Evolutionary conservation across 2,329 filamentous ascomycete species (phyloP), one percentile per base, ranked within the genome.

Genomic region (Talaromyces piceae): DNA sequence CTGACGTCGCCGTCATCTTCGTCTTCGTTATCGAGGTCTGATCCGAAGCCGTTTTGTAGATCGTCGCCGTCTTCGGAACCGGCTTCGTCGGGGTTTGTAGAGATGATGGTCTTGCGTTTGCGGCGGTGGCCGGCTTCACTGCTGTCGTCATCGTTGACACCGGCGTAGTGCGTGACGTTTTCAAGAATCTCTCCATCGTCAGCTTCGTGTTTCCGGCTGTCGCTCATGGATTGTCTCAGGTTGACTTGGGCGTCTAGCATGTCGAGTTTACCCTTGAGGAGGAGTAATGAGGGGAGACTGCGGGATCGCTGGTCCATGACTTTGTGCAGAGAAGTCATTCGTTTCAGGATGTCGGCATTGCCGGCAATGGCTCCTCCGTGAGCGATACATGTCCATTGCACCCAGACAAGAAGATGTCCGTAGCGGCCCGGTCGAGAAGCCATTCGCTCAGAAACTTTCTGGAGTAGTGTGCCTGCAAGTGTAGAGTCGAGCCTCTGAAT

Each of bases 211-310:
- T 62, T 61, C 4, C 67, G 65, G 45, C 49, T 51, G 28, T 72
- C 77, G 61, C 86, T 82, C 69, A 90, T 82, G 55, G 79, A 81
- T 61, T 82, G 82, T 46, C 93, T 79, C 60, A 95, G 73, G 61
- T 88, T 82, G 68, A 97, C 84, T 71, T 98, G 93, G 5, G 88
- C 85, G 62, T 93, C 87, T 45, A 97, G 78, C 81, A 98, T 88
- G 65, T 97, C 91, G 27, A 98, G 78, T 70, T 96, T 95, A 22
- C 93, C 93, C 74, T 96, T 96, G 54, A 98, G 78, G 18, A 91
- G 81, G 30, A 98, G 76, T 43, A 98, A 75, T 57, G 87, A 88
- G 55, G 87, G 83, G 22, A 97, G 77, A 13, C 88, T 90, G 57
- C 84, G 84, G 28, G 90, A 86, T 39, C 93, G 83, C 71, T 95